These are phyloP conservation scores for Solanum bulbocastanum DNA, from an alignment of 257 asterid species.

Conservation along the genomic window DNA sequence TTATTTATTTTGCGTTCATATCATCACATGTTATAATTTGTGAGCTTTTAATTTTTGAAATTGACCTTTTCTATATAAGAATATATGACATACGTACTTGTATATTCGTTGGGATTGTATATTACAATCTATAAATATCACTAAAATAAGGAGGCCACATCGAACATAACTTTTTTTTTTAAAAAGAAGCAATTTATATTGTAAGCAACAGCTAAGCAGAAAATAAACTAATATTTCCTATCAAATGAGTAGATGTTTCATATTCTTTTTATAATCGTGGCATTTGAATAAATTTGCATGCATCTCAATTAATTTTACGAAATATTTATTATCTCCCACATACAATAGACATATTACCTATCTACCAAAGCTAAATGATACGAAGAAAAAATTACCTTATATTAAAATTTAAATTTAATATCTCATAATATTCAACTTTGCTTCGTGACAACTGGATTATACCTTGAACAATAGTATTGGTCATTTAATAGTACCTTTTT, in stretches of 20 bases:
- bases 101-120: not conserved
- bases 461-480: not conserved
- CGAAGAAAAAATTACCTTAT: too few species aligned
- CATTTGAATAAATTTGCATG: accelerated
- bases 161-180: too few species aligned
- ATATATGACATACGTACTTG: not conserved
- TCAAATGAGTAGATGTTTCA: not conserved
- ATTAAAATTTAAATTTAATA: too few species aligned
- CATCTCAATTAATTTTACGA: not conserved
- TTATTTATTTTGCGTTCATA: not conserved
- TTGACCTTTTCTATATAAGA: not conserved
- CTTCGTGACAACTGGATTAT: not conserved
- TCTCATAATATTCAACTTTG: not conserved
- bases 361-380: too few species aligned
- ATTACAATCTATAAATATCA: not conserved
- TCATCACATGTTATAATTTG: not conserved
- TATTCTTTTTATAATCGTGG: not conserved
- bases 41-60: not conserved
- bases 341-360: too few species aligned
- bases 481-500: not conserved
- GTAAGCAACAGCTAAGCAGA: not conserved
- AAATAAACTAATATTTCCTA: not conserved
- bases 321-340: not conserved
- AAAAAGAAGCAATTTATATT: not conserved
- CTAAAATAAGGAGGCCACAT: not conserved